Evolutionary conservation across 2,329 filamentous ascomycete genomes (phyloP).

Genomic region (Chaetomium olivaceum): DNA sequence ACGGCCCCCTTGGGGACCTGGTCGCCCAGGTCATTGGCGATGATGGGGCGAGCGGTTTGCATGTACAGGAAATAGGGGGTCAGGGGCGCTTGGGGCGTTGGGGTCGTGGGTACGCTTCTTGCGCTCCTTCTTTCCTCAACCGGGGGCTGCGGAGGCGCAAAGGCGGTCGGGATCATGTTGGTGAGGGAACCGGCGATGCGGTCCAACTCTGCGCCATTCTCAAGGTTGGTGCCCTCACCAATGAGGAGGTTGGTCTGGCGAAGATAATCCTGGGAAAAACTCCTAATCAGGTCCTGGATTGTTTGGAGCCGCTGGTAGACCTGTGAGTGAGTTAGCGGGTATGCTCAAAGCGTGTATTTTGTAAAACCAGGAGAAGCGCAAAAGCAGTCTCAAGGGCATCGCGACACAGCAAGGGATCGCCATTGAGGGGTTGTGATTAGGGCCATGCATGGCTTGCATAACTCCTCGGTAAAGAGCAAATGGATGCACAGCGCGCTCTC

Average conservation of each 20-base stretch:
- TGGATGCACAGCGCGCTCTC: not conserved
- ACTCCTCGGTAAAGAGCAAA: not conserved
- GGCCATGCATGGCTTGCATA: no score
- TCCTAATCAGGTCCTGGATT: conserved; percentile 76
- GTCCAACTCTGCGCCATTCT: conserved; percentile 50
- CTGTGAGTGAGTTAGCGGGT: conserved; percentile 50
- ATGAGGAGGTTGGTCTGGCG: conserved; percentile 85
- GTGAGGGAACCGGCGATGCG: conserved; percentile 54
- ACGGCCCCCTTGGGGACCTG: conserved; percentile 81
- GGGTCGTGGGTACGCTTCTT: conserved; percentile 87
- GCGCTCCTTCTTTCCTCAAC: conserved; percentile 80
- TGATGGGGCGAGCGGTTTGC: conserved; percentile 80
- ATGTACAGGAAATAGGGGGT: conserved; percentile 96
- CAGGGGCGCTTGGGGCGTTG: conserved; percentile 86
- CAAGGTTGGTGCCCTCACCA: conserved; percentile 58
- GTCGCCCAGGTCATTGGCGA: conserved; percentile 75
- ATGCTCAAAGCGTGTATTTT: not conserved
- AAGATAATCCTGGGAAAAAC: conserved; percentile 80
- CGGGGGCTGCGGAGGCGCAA: conserved; percentile 45
- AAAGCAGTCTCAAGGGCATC: not conserved
- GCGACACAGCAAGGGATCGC: not conserved
- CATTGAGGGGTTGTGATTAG: not conserved
- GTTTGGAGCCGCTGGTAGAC: conserved; percentile 76
- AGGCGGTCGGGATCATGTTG: conserved; percentile 46
- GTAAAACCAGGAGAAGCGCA: not conserved